Base-by-base conservation (phyloP, 2,329 filamentous ascomycete species). In the Decorospora gaudefroyi region DNA sequence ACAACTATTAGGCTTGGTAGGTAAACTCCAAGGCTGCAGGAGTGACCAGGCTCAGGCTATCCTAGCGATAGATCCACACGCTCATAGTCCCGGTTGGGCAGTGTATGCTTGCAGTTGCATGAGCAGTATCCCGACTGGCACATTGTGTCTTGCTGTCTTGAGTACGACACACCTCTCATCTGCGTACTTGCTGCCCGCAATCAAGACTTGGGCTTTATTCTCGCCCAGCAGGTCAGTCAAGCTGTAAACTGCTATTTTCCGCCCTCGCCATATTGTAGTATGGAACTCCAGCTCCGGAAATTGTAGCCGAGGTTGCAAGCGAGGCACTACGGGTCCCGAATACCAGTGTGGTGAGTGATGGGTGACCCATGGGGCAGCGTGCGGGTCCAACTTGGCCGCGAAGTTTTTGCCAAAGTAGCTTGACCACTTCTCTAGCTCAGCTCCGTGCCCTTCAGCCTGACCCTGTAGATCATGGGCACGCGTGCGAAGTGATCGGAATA, bases 171-270 rank as follows among this genome's bases (percentile, higher is more conserved):
- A 68, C 10, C 26, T 45, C 21, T 55, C 57, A 3, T 25, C 42
- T 25, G 58, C 54, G 23, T 62, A 64, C 26, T 48, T 45, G 32
- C 61, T 62, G 0, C 49, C 54, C 13, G 26, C 23, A 3, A 68
- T 41, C 46, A 72, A 33, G 25, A 57, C 48, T 12, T 34, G 27
- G 4, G 61, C 36, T 27, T 45, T 61, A 11, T 68, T 62, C 26
- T 59, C 55, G 2, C 68, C 67, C 6, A 72, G 45, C 38, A 72
- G 26, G 42, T 71, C 69, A 8, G 18, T 30, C 31, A 72, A 42
- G 43, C 66, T 65, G 40, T 71, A 71, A 42, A 72, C 53, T 2
- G 67, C 49, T 4, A 72, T 54, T 34, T 60, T 57, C 6, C 35
- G 49, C 6, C 64, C 67, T 29, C 60, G 40, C 62, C 65, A 72